Evolutionary conservation across 352 stramenopile genomes (phyloP), one percentile per base, ranked within the genome.

Genomic region (Detonula confervacea): DNA sequence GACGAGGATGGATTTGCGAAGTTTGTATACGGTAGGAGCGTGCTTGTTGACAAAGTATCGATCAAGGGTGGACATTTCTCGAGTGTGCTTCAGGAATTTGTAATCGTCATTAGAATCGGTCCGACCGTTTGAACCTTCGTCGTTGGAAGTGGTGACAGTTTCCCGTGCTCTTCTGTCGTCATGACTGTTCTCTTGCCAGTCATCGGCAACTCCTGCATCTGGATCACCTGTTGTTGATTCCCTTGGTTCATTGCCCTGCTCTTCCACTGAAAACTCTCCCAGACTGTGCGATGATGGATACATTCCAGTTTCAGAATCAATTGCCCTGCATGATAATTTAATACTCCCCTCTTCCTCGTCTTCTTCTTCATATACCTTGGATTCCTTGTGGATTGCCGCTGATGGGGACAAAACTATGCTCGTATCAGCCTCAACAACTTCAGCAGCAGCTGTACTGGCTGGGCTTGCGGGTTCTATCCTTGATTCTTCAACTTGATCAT

Each of bases 11-110:
- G 30, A 4, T 29, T 9, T 39, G 18, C 71, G 71, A 27, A 47
- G 51, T 52, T 47, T 73, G 24, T 61, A 51, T 35, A 80, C 44
- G 30, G 22, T 54, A 25, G 71, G 71, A 18, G 71, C 51, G 52
- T 80, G 44, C 1, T 18, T 2, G 25, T n/a, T 11, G 29, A 80
- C 71, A 44, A 80, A 61, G 20, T 22, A 74, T 29, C 47, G 39
- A 55, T 77, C 68, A 1, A 77, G 46, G 29, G n/a, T 7, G 24
- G 68, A 42, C 68, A 77, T 77, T 9, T 70, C 44, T 33, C 49
- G 1, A 2, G 37, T 69, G 27, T 57, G 57, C 35, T 70, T 8
- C 29, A 77, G 54, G 25, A 77, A 70, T 20, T 64, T 39, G 46
- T 44, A 39, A 29, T 76, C 52, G 24, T 52, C 27, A 30, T 29